These are phyloP conservation scores for Fraxinus excelsior DNA, from an alignment of 257 asterid genomes.

Conservation along the genomic window DNA sequence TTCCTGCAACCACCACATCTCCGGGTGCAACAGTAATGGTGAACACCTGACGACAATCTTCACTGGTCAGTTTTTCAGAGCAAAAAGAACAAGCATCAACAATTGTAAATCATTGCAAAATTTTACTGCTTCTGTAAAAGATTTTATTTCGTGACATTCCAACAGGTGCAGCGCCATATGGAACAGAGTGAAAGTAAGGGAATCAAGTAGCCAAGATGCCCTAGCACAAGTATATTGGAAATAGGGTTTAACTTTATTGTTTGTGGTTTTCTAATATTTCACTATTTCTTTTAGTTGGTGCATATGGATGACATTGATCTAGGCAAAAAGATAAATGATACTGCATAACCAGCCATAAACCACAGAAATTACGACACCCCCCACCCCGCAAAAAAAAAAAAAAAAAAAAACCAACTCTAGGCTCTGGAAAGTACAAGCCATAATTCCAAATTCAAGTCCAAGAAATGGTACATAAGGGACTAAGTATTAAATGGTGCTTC, in stretches of 20 bases:
- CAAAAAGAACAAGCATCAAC: not conserved
- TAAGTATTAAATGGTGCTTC: not conserved
- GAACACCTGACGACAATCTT: slow-evolving; percentile 51
- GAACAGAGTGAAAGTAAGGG: not conserved
- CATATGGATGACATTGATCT: not conserved
- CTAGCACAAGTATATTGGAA: not conserved
- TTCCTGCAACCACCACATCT: slow-evolving; percentile 80
- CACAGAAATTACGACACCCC: not conserved
- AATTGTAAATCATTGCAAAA: not conserved
- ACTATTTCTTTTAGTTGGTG: not conserved
- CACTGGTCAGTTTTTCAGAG: not conserved
- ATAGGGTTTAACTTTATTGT: not conserved
- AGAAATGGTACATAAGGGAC: not conserved
- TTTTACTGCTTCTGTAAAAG: not conserved
- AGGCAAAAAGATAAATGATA: not conserved
- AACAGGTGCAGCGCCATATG: not conserved
- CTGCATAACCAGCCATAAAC: not conserved
- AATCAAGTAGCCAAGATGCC: not conserved
- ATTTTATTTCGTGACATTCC: not conserved
- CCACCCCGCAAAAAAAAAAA: too few relatives aligned
- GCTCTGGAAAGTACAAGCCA: not conserved
- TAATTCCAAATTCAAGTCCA: not conserved
- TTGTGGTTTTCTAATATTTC: not conserved
- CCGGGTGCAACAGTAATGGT: slow-evolving; percentile 61
- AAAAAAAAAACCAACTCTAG: not conserved